These are phyloP conservation scores for Backusella tuberculispora DNA, from an alignment of 192 early-diverging fungal genomes.

Conservation along the genomic window DNA sequence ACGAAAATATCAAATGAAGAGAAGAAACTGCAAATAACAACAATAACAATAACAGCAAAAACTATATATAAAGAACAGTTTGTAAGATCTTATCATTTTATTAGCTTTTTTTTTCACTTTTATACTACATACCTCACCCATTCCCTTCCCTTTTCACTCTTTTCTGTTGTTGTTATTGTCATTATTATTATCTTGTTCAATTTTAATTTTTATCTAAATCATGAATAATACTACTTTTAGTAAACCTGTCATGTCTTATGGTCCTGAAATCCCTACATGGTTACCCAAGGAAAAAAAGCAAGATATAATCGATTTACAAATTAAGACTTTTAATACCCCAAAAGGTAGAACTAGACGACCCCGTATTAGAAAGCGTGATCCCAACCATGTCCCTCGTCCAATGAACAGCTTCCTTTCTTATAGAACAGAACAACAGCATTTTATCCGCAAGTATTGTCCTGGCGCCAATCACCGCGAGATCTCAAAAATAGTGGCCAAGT, in stretches of 20 bases:
- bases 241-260: neutral
- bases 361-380: slow-evolving; percentile 9
- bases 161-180: neutral
- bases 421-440: slow-evolving; percentile 57
- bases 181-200: no score
- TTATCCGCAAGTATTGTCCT: slow-evolving; percentile 52
- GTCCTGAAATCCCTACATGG: neutral
- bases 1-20: no score
- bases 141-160: neutral
- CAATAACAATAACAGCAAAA: neutral
- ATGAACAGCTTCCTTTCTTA: slow-evolving; percentile 71
- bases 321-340: neutral
- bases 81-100: neutral
- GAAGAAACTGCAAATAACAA: neutral
- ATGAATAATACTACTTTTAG: neutral
- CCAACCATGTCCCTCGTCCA: slow-evolving; percentile 44
- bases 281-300: neutral
- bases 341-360: neutral
- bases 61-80: neutral
- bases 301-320: neutral
- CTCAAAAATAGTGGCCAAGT: slow-evolving; percentile 60
- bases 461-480: slow-evolving; percentile 63
- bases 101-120: neutral
- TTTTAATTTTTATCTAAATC: no score
- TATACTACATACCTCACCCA: neutral